Percentiles rank a stretch among this genome's conserved stretches.
phyloP scores from a whole-genome alignment of 371 early-diverging fungal species.

The Globomyces sp. region DNA sequence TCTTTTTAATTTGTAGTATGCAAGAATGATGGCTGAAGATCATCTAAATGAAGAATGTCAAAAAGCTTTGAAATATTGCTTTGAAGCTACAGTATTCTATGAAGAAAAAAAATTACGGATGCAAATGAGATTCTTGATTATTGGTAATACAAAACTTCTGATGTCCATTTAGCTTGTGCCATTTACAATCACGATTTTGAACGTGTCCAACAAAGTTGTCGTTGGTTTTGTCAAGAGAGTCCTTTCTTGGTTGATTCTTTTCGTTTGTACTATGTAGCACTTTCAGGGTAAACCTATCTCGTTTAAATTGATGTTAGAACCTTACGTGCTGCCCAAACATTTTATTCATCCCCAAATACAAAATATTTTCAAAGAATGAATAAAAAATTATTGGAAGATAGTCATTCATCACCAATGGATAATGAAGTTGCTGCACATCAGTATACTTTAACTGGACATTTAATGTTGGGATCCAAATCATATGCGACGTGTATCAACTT shows the following conservation, averaged over 20 bases:
- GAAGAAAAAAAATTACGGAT: constrained; percentile 49
- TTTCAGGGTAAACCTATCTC: constrained; percentile 39
- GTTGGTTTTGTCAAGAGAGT: constrained; percentile 50
- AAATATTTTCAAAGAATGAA: neutral
- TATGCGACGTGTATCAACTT: constrained; percentile 58
- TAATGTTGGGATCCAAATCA: constrained; percentile 54
- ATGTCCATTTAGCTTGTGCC: constrained; percentile 46
- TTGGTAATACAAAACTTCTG: constrained; percentile 48
- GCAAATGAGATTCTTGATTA: constrained; percentile 56
- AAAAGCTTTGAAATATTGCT: constrained; percentile 56
- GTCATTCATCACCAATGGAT: neutral
- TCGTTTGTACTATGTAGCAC: constrained; percentile 51
- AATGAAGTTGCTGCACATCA: constrained; percentile 26
- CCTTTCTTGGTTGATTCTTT: constrained; percentile 53
- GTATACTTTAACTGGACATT: constrained; percentile 59
- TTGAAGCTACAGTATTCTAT: constrained; percentile 67
- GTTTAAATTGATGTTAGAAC: neutral
- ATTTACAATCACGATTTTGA: constrained; percentile 40
- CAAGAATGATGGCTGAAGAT: constrained; percentile 56
- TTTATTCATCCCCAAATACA: neutral
- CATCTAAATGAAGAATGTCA: constrained; percentile 61
- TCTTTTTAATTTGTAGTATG: constrained; percentile 46
- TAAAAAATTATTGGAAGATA: no score
- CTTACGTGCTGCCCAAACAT: neutral
- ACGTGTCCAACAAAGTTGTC: constrained; percentile 43